Evolutionary conservation across 345 rosid species (phyloP), one percentile per base, ranked within the genome.

Genomic region (Turnera subulata): DNA sequence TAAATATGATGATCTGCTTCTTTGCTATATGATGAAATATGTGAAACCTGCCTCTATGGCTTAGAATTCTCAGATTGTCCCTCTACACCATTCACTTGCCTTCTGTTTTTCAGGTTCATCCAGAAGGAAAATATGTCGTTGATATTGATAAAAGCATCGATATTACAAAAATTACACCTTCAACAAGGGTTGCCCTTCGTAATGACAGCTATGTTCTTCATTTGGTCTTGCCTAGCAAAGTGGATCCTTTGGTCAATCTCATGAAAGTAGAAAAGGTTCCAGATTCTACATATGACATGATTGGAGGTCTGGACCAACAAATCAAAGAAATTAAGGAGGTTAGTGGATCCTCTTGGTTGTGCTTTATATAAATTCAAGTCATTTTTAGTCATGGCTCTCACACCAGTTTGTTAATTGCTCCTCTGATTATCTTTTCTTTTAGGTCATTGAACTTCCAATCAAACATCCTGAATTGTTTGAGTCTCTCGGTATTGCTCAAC

Each of bases 221-320:
- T 78, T 65, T 93, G 62, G 37, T 92, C 68, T 68, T 91, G 76
- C 97, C 97, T 2, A 91, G 97, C 76, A 88, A 91, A 50, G 99
- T 93, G 6, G 96, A 93, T 87, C 97, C 97, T 3, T 55, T 93
- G 80, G 97, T 93, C 55, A 93, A 90, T 75, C 97, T 93, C 40
- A 93, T 93, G 99, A 93, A 93, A 74, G 99, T 93, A 74, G 99
- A 93, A 69, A 93, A 93, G 62, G 99, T 93, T 62, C 99, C 75
- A 18, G 99, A 93, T 78, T 93, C 99, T 56, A 93, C 99, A 0
- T 93, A 93, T 74, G 99, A 93, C 72, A 90, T 93, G 99, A 93
- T 93, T 16, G 99, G 75, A 68, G 99, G 99, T 46, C 97, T 93
- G 69, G 59, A 52, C 73, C 97, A 93, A 62, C 97, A 93, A 72